Conservation (phyloP, 2,329 filamentous ascomycete genomes). For the Penicillium sp. region DNA sequence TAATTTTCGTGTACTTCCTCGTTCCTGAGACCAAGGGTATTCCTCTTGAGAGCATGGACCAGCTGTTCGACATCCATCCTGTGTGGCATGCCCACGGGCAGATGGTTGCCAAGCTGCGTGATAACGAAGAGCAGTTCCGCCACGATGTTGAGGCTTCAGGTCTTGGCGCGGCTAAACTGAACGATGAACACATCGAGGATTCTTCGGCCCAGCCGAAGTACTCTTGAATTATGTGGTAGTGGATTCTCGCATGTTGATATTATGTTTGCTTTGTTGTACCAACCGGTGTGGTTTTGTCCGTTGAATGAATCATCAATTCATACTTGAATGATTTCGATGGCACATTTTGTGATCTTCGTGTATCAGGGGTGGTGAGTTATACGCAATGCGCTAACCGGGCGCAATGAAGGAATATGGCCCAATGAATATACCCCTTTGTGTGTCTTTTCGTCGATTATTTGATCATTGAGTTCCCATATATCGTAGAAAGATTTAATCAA, state of each 20-base stretch:
- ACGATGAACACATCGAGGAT: constrained; percentile 20
- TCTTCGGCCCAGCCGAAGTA: constrained; percentile 12
- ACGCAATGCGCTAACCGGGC: not conserved
- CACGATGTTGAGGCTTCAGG: constrained; percentile 23
- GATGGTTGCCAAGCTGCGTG: constrained; percentile 34
- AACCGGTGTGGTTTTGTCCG: not conserved
- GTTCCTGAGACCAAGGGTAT: constrained; percentile 65
- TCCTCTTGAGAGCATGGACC: constrained; percentile 63
- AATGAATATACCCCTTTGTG: constrained; percentile 3
- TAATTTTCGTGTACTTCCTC: constrained; percentile 60
- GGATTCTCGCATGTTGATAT: too few species aligned
- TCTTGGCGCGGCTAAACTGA: constrained; percentile 16
- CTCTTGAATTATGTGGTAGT: constrained; percentile 9
- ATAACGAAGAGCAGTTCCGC: constrained; percentile 39
- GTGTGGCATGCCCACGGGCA: constrained; percentile 38
- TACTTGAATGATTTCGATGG: not conserved
- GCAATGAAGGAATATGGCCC: not conserved
- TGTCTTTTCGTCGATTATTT: not conserved
- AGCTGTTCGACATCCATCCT: constrained; percentile 51
- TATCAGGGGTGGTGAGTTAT: not conserved
- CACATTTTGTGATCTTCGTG: not conserved
- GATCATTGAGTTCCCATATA: not conserved
- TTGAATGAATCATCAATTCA: not conserved
- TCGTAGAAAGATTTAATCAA: not conserved
- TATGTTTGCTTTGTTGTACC: too few species aligned